phyloP scores from a whole-genome alignment of 2,329 filamentous ascomycete species.

The Fusarium beomiforme region DNA sequence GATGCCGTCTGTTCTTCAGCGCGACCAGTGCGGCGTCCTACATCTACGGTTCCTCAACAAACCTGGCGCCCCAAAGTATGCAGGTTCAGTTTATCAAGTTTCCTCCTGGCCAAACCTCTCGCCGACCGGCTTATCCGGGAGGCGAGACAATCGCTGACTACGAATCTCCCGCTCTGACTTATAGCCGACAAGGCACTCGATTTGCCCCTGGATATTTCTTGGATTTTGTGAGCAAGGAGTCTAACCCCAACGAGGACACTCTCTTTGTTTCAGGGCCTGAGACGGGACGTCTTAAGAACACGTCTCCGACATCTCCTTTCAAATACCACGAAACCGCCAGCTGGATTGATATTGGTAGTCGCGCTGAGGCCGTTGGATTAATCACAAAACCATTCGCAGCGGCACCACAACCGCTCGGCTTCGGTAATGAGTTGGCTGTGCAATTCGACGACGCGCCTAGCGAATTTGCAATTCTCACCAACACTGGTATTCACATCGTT shows the following conservation, averaged over 20 bases:
- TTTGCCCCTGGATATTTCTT: constrained; percentile 93
- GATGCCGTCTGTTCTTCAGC: constrained; percentile 91
- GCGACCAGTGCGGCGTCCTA: constrained; percentile 82
- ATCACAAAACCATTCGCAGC: constrained; percentile 79
- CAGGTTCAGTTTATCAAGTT: constrained; percentile 98
- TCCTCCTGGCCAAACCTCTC: constrained; percentile 66
- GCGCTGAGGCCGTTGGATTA: constrained; percentile 81
- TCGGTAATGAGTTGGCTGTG: constrained; percentile 95
- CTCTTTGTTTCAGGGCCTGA: constrained; percentile 91
- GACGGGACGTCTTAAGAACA: constrained; percentile 80
- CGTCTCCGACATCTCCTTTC: constrained; percentile 62
- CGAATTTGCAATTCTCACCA: constrained; percentile 92
- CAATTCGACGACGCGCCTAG: constrained; percentile 87
- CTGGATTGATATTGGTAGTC: constrained; percentile 79
- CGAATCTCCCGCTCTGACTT: constrained; percentile 59
- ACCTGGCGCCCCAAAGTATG: constrained; percentile 86
- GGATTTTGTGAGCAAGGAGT: constrained; percentile 76
- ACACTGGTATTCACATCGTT: constrained; percentile 87
- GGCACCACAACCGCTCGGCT: constrained; percentile 75
- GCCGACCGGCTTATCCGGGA: constrained; percentile 46
- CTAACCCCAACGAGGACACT: constrained; percentile 68
- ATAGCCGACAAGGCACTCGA: constrained; percentile 63
- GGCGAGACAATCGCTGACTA: constrained; percentile 57
- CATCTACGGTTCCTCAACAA: constrained; percentile 68
- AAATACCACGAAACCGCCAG: constrained; percentile 81